A percentile compares a stretch with the other conserved stretches of the same genome.
phyloP scores from a whole-genome alignment of 2,329 filamentous ascomycete genomes.

The Fusarium setosum region DNA sequence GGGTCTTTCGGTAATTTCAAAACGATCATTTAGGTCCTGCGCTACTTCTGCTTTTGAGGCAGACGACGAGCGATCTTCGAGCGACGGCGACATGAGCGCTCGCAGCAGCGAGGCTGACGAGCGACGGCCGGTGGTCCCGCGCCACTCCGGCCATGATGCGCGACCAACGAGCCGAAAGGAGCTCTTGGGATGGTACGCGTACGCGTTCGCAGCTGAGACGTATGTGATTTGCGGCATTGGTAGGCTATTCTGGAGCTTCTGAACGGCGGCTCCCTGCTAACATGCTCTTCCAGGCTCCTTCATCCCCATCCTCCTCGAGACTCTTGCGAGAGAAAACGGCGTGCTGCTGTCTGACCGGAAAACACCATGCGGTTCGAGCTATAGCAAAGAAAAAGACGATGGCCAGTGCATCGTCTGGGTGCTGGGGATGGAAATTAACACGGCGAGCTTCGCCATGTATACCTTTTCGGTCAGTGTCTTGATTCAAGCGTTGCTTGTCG shows the following conservation, averaged over 20 bases:
- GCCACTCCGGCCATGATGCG: slow-evolving; percentile 86
- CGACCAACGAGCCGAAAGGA: slow-evolving; percentile 90
- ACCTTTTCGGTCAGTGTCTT: slow-evolving; percentile 95
- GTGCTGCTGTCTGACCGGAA: slow-evolving; percentile 82
- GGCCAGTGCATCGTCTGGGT: slow-evolving; percentile 86
- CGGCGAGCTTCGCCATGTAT: slow-evolving; percentile 97
- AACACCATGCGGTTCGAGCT: slow-evolving; percentile 78
- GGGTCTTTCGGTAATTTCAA: slow-evolving; percentile 62
- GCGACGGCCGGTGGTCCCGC: slow-evolving; percentile 52
- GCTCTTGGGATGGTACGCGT: slow-evolving; percentile 93
- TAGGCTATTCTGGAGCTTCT: slow-evolving; percentile 53
- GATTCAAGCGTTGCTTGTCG: slow-evolving; percentile 88
- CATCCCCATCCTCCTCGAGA: slow-evolving; percentile 94
- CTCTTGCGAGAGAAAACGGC: slow-evolving; percentile 91
- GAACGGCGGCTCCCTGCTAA: slow-evolving; percentile 7
- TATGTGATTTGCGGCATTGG: slow-evolving; percentile 88
- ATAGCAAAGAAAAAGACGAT: slow-evolving; percentile 61
- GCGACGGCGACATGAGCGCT: slow-evolving; percentile 50
- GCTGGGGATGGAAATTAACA: slow-evolving; percentile 89
- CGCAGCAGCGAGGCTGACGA: slow-evolving; percentile 51
- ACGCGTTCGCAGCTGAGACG: slow-evolving; percentile 95
- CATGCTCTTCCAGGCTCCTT: slow-evolving; percentile 75
- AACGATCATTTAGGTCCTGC: slow-evolving; percentile 67
- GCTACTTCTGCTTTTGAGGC: slow-evolving; percentile 72
- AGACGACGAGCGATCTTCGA: slow-evolving; percentile 74